Base-by-base conservation (phyloP, 1,139 yeast species). In the Kodamaea ohmeri region DNA sequence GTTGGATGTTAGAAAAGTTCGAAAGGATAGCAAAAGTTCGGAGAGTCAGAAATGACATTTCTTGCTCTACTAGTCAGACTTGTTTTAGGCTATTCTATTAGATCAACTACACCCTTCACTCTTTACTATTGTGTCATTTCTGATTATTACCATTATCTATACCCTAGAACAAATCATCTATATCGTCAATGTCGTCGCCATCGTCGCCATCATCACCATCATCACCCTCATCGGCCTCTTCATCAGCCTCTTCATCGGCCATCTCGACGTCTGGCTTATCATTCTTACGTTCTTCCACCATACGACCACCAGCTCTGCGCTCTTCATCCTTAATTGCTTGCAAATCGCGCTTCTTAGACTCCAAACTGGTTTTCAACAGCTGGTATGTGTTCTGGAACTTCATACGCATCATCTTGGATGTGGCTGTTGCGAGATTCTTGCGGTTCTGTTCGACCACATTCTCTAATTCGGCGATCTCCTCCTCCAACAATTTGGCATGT, bases 401-500 rank as follows among this genome's bases (percentile, higher is more conserved):
- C 63, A 84, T 86, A 57, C 83, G 81, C 78, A 92, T 74, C 67
- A 92, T 83, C 51, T 90, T 90, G 57, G 89, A 89, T 13, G 90
- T 79, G 2, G 95, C 90, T 41, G 83, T 82, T 13, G 74, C 78
- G 35, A 88, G 76, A 50, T 87, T 92, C 38, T 73, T 73, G 55
- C 78, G 79, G 53, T 90, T 92, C 51, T 81, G 81, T 38, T 76
- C 80, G 40, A 94, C 85, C 0, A 92, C 90, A 30, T 77, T 66
- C 53, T 86, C 90, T 46, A 94, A 70, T 54, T 94, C 98, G 11
- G 74, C 67, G 38, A 94, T 81, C 57, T 90, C 97, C 58, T 90
- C 97, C 45, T 79, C 79, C 43, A 92, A 67, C 50, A 89, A 73
- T 53, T 84, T 89, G 48, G 77, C 77, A 50, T 86, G 95, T 47